Conservation (phyloP, 805 yeast species). For the Wickerhamomyces canadensis region DNA sequence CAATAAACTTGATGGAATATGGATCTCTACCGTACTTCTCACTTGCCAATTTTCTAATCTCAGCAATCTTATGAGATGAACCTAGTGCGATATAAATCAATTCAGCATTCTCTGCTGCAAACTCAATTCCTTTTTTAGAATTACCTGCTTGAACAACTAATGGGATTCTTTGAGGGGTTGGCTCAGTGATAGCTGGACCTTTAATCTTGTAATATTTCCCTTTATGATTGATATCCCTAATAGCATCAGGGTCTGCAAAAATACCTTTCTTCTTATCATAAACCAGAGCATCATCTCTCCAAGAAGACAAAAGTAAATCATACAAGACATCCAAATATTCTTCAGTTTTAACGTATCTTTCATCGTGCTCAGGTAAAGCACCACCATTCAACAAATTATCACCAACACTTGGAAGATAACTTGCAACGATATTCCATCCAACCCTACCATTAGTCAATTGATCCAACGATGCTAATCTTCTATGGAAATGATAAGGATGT, state of each 20-base stretch:
- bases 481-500: constrained; percentile 36
- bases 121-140: constrained; percentile 32
- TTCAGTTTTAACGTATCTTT: constrained; percentile 34
- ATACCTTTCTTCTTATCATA: constrained; percentile 23
- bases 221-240: constrained; percentile 32
- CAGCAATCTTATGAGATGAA: constrained; percentile 26
- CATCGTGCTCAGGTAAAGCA: constrained; percentile 33
- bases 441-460: constrained; percentile 36
- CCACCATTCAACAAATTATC: constrained; percentile 32
- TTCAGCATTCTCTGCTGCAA: constrained; percentile 40
- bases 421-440: constrained; percentile 42
- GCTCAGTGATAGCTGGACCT: constrained; percentile 35
- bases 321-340: constrained; percentile 36
- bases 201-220: constrained; percentile 35
- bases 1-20: constrained; percentile 31
- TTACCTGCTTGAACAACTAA: constrained; percentile 39
- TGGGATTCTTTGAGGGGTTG: constrained; percentile 39
- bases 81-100: constrained; percentile 28
- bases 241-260: constrained; percentile 30
- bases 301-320: constrained; percentile 33
- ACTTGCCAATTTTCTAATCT: constrained; percentile 28
- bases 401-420: constrained; percentile 37
- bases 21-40: constrained; percentile 32
- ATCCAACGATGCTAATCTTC: constrained; percentile 38
- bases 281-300: constrained; percentile 35